Base-by-base conservation (phyloP, 2,329 filamentous ascomycete genomes). In the Fusarium tjaetaba region DNA sequence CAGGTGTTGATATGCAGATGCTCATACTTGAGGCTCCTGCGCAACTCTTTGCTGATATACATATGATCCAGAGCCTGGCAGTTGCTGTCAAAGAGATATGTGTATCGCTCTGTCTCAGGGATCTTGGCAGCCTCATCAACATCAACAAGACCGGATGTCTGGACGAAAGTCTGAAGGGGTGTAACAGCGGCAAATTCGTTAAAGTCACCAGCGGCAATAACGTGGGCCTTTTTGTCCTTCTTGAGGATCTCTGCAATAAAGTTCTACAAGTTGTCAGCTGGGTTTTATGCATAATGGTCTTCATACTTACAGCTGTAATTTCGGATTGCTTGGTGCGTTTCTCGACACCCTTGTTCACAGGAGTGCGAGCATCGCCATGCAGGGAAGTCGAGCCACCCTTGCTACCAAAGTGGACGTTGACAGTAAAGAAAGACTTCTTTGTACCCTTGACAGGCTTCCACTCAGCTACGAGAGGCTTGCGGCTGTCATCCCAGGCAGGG, bases 1-100 rank as follows among this genome's bases (percentile, higher is more conserved):
- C 92, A 94, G 7, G 91, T 90, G 80, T 93, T 94, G 58, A 93
- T 83, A 82, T 94, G 92, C 32, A 94, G 78, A 80, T 94, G 91
- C 84, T 93, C 89, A 73, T 89, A 89, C 76, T 84, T 80, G 22
- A 85, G 81, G 8, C 80, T 78, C 34, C 78, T 78, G 32, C 82
- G 83, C 66, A 92, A 77, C 56, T 84, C 84, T 32, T 86, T 83
- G 78, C 89, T 92, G 64, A 93, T 86, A 74, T 88, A 93, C 82
- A 92, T 89, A 82, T 94, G 92, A 80, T 94, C 92, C 24, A 94
- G 84, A 77, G 91, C 87, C 83, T 94, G 89, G 66, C 88, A 87
- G 81, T 92, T 93, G 86, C 88, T 89, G 73, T 92, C 91, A 70
- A 88, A 94, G 4, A 92, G 82, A 79, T 94, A 94, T 2, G 91